A percentile compares a stretch with the other conserved stretches of the same genome.
Conservation (phyloP, 2,329 filamentous ascomycete species). For the Talaromyces sp. region DNA sequence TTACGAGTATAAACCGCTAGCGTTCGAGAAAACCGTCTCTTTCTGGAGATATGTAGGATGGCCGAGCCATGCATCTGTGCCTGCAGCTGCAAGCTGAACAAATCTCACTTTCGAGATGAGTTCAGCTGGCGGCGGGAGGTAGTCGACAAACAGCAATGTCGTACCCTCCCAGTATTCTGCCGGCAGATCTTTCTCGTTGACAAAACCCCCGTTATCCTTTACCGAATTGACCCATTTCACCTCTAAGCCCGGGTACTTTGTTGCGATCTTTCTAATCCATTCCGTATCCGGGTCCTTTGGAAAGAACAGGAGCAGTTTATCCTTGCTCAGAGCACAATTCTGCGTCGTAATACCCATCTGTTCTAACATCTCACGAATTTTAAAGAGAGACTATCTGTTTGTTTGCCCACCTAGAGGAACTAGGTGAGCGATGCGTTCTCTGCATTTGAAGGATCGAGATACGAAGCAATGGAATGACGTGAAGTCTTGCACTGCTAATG, state of each 20-base stretch:
- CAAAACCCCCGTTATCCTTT: neutral
- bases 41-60: neutral
- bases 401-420: neutral
- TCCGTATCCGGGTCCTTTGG: neutral
- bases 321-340: neutral
- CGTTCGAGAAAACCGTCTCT: neutral
- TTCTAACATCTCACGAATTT: neutral
- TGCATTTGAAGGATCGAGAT: neutral
- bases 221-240: neutral
- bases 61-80: neutral
- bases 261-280: neutral
- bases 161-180: neutral
- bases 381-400: too few species aligned
- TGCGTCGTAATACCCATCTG: neutral
- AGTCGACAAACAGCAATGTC: neutral
- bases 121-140: neutral
- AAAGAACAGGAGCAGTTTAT: slow-evolving; percentile 5
- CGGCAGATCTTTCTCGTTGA: slow-evolving; percentile 3
- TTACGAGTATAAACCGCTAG: neutral
- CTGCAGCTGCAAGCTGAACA: slow-evolving; percentile 1
- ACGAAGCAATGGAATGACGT: neutral
- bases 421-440: neutral
- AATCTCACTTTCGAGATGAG: slow-evolving; percentile 3
- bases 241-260: neutral
- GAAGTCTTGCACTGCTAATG: neutral